Base-by-base conservation (phyloP, 1,139 yeast genomes). In the Geotrichum macrosporum region DNA sequence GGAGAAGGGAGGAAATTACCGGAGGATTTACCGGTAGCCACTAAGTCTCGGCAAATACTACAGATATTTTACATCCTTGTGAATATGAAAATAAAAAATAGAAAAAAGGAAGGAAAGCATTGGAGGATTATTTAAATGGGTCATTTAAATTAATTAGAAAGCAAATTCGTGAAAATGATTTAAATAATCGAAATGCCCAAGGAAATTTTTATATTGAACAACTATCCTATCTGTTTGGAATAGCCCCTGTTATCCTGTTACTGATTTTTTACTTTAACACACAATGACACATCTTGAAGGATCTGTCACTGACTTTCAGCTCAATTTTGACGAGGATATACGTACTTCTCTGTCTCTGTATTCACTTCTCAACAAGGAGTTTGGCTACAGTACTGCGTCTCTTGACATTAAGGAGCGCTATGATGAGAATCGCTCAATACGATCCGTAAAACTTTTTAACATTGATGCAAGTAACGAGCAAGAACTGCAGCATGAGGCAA, bases 291-390 rank as follows among this genome's bases (percentile, higher is more conserved):
- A 8, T 21, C 10, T 24, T 12, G 16, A 33, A 6, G 19, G 15
- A 10, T 5, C 38, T 35, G n/a, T 18, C 4, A 5, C 18, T 19
- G 38, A 41, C 13, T 38, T 27, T 33, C 40, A 35, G 12, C 40
- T 45, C 3, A 5, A 39, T 3, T 34, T 45, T 6, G 44, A 45
- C 15, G 44, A 45, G 6, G 48, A 45, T 21, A 34, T 45, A 9
- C 19, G 30, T 5, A 40, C 44, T 18, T 45, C 48, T 8, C 33
- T 45, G 16, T 34, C 37, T 15, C 41, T 45, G 5, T 39, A 19
- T 18, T 39, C 48, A 12, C 8, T 45, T 13, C 29, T 45, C n/a
- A 34, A 45, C 21, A 45, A 29, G 13, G 44, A 39, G 26, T 37
- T 44, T 31, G 35, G 18, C 15, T 31, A 15, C 18, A 8, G 4